Evolutionary conservation across 352 stramenopile genomes (phyloP), one percentile per base, ranked within the genome.

Genomic region (Saprolegnia diclina): DNA sequence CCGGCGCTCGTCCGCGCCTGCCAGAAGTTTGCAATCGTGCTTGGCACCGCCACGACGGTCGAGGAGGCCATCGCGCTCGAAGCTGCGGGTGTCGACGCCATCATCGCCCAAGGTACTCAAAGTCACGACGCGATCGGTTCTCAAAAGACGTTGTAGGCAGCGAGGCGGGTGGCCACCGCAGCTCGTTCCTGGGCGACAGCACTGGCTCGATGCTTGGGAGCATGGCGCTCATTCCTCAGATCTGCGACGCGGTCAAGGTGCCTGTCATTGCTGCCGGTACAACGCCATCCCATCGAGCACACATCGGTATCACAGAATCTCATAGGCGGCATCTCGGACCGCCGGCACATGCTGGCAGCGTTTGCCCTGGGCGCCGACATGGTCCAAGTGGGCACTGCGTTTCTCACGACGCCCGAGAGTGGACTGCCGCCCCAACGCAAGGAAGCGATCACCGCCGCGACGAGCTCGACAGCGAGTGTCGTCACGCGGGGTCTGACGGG

Each of bases 361-460:
- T 62, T 80, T 61, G 55, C 67, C 11, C 72, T 90, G 9, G 82
- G 82, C 14, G 82, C 80, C 14, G 73, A 77, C 2, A 79, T 75
- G 5, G 80, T 83, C n/a, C 80, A 90, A 74, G 77, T 90, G 59
- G 82, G 82, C 10, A 86, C 82, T 0, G 76, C 82, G 16, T 87
- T 90, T 57, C 62, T 90, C 14, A 65, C 79, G 19, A 79, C 76
- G 5, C 74, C 81, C 9, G 79, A 88, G 74, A 52, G 44, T 32
- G 48, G 13, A 13, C 26, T 50, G 18, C 32, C 63, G 2, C 44
- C 44, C 14, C 29, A 9, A 11, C 53, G 63, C 26, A 69, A 69
- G 40, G 14, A 10, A 45, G 13, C 63, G 9, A 18, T 69, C 7
- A 45, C n/a, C 5, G 6, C 63, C 5, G 18, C 11, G 16, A n/a